Base-by-base conservation (phyloP, 805 yeast species). In the Wickerhamiella dianesei region DNA sequence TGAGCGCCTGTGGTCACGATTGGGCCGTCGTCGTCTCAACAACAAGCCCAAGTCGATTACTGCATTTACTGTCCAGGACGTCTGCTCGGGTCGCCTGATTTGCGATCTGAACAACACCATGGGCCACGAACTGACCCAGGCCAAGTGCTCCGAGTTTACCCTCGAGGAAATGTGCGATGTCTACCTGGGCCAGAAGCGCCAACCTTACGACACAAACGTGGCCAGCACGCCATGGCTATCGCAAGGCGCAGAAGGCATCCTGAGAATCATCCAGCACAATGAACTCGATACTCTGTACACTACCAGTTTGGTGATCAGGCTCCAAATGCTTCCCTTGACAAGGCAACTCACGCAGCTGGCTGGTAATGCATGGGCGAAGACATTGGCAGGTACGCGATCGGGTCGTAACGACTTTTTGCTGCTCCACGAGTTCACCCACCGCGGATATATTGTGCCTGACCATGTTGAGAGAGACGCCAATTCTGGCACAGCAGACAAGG, bases 341-440 rank as follows among this genome's bases (percentile, higher is more conserved):
- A 85, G 85, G 56, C 95, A 88, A 59, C 70, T 92, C 58, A 92
- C 98, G 1, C 82, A 81, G 54, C 70, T 92, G 51, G 96, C 97
- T 1, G 98, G 98, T 56, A 92, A 92, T 62, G 89, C 96, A 0
- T 92, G 98, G 98, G 75, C 94, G 1, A 87, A 85, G 52, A 92
- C 98, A 0, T 70, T 92, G 44, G 80, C 86, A 44, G 98, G 98
- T 64, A 86, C 96, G 0, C 75, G 98, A 57, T 94, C 95, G 8
- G 96, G 95, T 56, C 76, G 98, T 67, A 89, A 89, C 65, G 97
- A 92, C 63, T 92, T 69, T 61, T 84, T 92, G 72, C 69, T 92
- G 63, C 67, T 92, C 47, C 98, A 92, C 63, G 97, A 92, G 65
- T 92, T 92, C 64, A 72, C 79, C 8, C 76, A 80, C 57, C 77